Evolutionary conservation across 495 filamentous ascomycete genomes (phyloP).

Genomic region (Xylona heveae): DNA sequence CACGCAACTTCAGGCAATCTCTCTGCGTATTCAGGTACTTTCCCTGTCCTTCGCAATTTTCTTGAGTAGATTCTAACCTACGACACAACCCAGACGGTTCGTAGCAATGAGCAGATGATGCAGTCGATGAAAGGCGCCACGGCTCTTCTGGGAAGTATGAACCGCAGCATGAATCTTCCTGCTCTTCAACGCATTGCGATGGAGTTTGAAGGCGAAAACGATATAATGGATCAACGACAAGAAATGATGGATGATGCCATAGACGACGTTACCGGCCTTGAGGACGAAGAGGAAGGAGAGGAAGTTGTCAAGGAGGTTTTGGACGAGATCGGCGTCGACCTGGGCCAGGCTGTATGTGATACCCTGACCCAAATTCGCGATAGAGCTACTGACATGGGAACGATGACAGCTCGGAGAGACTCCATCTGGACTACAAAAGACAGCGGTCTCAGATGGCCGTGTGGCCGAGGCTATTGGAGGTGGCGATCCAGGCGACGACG

Average conservation of each 20-base stretch:
- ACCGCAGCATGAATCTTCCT: constrained; percentile 89
- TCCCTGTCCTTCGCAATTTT: no score
- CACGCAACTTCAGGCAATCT: constrained; percentile 89
- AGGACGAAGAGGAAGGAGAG: constrained; percentile 75
- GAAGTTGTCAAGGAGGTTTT: constrained; percentile 91
- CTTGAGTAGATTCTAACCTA: constrained; percentile 4
- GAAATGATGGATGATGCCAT: constrained; percentile 99
- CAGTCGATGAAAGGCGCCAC: constrained; percentile 98
- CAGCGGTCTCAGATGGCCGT: constrained; percentile 15
- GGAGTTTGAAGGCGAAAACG: constrained; percentile 98
- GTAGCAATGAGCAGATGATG: constrained; percentile 99
- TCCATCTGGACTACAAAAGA: constrained; percentile 19
- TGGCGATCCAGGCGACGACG: constrained; percentile 20
- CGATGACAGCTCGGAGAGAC: constrained; percentile 20
- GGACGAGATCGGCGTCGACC: constrained; percentile 90
- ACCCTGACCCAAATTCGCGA: no score
- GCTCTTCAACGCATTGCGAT: constrained; percentile 91
- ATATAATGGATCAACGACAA: constrained; percentile 96
- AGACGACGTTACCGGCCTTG: constrained; percentile 88
- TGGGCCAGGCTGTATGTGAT: constrained; percentile 65
- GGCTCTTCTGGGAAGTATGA: constrained; percentile 82
- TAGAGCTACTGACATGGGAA: constrained; percentile 6
- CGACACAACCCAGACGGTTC: constrained; percentile 50
- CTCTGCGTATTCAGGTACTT: constrained; percentile 77
- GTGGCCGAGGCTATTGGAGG: constrained; percentile 21